Evolutionary conservation across 208 protist species (phyloP), one percentile per base, ranked within the genome.

Genomic region (Acanthamoeba healyi): DNA sequence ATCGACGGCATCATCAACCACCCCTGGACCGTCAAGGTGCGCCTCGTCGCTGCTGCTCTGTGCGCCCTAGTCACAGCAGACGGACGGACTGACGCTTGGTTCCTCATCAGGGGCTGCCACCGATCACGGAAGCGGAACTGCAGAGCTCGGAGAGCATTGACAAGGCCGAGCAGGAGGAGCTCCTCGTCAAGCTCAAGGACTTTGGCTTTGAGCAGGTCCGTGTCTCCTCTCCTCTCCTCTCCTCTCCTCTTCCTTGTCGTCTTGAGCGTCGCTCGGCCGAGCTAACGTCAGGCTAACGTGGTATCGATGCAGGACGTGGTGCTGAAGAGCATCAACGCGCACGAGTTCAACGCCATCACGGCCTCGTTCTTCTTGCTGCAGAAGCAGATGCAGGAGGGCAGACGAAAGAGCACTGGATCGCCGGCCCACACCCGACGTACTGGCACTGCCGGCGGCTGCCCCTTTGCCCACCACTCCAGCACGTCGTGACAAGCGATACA

Each of bases 11-110:
- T 92, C 86, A 49, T 67, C 36, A 40, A 77, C 61, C 86, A 92
- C 58, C 86, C 86, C 4, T 92, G 86, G 86, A 92, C 86, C 22
- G 51, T 26, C 44, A 92, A 92, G 86, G 84, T 26, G n/a, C 77
- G 19, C 32, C 12, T 22, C 61, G n/a, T n/a, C n/a, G n/a, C n/a
- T n/a, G n/a, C n/a, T n/a, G n/a, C n/a, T n/a, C n/a, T n/a, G n/a
- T n/a, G n/a, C n/a, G n/a, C n/a, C n/a, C n/a, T n/a, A n/a, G n/a
- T n/a, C n/a, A n/a, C n/a, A n/a, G n/a, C n/a, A n/a, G n/a, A n/a
- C n/a, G n/a, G n/a, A n/a, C n/a, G n/a, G n/a, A n/a, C n/a, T 26
- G 22, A n/a, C n/a, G 10, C 29, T 0, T n/a, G 61, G 19, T 10
- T 38, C 1, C 0, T 36, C 9, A 19, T 6, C 65, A 74, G 65